A percentile compares a stretch with the other conserved stretches of the same genome.
Conservation (phyloP, 2,329 filamentous ascomycete genomes). For the Coleophoma eucalyptorum region DNA sequence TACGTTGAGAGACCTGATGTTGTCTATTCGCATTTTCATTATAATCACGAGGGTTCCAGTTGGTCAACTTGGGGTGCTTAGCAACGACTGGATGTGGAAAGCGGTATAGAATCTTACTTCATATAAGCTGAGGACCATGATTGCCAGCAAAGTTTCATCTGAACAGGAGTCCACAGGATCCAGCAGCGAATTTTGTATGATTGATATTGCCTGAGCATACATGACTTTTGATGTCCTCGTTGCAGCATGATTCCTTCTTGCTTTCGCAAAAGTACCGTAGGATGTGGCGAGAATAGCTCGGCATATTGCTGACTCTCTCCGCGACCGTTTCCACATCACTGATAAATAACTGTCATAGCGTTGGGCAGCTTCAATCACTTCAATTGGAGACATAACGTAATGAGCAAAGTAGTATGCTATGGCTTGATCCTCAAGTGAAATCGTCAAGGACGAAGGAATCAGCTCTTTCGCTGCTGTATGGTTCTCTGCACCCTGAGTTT, state of each 20-base stretch:
- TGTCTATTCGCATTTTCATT: not conserved
- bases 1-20: not conserved
- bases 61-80: too few species aligned
- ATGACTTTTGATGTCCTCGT: not conserved
- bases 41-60: not conserved
- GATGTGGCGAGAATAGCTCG: constrained; percentile 5
- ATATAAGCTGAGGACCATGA: constrained; percentile 8
- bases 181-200: constrained; percentile 2
- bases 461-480: not conserved
- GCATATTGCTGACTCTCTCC: not conserved
- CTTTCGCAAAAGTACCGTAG: not conserved
- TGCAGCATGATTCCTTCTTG: not conserved
- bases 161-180: not conserved
- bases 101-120: not conserved
- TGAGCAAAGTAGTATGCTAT: constrained; percentile 1
- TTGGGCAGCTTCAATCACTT: constrained; percentile 4
- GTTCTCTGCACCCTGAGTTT: constrained; percentile 7
- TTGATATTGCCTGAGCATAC: constrained; percentile 5
- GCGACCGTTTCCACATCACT: not conserved
- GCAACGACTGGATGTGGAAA: too few species aligned
- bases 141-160: constrained; percentile 6
- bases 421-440: not conserved
- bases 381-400: constrained; percentile 1
- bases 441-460: not conserved
- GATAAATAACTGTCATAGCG: not conserved